Evolutionary conservation across 2,329 filamentous ascomycete genomes (phyloP), one percentile per base, ranked within the genome.

Genomic region (Phaeomoniella chlamydospora): DNA sequence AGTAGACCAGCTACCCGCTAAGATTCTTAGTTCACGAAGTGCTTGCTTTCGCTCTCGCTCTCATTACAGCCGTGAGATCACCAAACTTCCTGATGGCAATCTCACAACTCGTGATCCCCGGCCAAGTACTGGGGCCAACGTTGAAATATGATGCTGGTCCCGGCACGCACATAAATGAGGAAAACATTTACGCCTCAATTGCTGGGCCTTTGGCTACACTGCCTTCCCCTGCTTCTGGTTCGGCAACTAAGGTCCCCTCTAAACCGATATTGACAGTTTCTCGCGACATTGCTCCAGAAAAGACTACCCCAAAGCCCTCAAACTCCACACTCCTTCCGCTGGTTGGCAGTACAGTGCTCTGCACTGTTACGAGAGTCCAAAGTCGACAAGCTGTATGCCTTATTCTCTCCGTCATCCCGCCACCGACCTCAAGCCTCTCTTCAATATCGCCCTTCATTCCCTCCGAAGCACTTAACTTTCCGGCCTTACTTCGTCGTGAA

Each of bases 371-470:
- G 22, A 79, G 88, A 33, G 79, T 94, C 38, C 80, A 82, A 55
- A 80, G 83, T 33, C 76, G 81, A 42, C 86, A 94, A 62, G 87
- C 85, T 4, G 80, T 79, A 16, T 78, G 92, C 37, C 79, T 80
- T 15, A 94, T 96, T 46, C 70, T 94, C 40, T 80, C 88, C 40
- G 80, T 94, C 16, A 39, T 43, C 75, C 81, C 39, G 68, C 77
- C 49, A 47, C 57, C 19, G 13, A 36, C 37, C 5, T 26, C 18
- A 18, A 18, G 39, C 49, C 51, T 14, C 44, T 44, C 3, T 39
- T 41, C n/a, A 41, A 46, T 18, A 33, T 41, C 9, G 34, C 48
- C 1, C 55, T 54, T 2, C 54, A 58, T 37, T 52, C 59, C 37
- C 35, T 52, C 81, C 46, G 80, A 84, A 35, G 80, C 86, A 46